Evolutionary conservation across 306 rosid genomes (phyloP).

Genomic region (Quercus ilex): DNA sequence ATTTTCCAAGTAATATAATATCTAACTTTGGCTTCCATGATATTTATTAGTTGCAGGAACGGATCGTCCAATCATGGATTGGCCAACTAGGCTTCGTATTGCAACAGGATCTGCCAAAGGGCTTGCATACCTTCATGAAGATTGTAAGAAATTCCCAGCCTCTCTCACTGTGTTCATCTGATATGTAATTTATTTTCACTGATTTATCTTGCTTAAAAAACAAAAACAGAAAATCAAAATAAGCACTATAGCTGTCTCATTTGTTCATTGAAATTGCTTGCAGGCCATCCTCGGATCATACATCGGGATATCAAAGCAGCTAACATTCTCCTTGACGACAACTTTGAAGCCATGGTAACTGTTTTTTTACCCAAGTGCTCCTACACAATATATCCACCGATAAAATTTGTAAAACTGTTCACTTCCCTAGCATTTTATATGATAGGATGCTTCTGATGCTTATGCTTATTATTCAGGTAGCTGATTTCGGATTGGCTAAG

Average conservation of each 20-base stretch:
- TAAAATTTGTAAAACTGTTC: not conserved
- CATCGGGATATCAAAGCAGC: conserved; percentile 93
- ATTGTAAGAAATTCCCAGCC: conserved; percentile 53
- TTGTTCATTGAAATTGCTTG: conserved; percentile 2
- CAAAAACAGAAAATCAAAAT: no score
- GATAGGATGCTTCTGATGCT: not conserved
- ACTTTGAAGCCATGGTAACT: conserved; percentile 85
- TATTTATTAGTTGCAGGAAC: conserved; percentile 40
- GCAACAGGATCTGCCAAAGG: conserved; percentile 85
- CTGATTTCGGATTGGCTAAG: conserved; percentile 94
- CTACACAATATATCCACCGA: not conserved
- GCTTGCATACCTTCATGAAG: conserved; percentile 86
- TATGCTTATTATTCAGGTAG: conserved; percentile 53
- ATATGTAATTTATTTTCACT: no score
- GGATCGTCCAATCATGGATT: conserved; percentile 63
- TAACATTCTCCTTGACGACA: conserved; percentile 67
- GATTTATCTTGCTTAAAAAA: no score
- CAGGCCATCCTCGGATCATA: conserved; percentile 84
- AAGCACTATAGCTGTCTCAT: not conserved
- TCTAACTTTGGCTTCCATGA: not conserved
- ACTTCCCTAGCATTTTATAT: not conserved
- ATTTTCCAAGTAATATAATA: no score
- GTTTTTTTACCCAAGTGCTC: not conserved
- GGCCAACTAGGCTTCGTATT: conserved; percentile 67
- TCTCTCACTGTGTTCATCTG: not conserved